phyloP scores from a whole-genome alignment of 2,329 filamentous ascomycete species.

The Botryotinia narcissicola region DNA sequence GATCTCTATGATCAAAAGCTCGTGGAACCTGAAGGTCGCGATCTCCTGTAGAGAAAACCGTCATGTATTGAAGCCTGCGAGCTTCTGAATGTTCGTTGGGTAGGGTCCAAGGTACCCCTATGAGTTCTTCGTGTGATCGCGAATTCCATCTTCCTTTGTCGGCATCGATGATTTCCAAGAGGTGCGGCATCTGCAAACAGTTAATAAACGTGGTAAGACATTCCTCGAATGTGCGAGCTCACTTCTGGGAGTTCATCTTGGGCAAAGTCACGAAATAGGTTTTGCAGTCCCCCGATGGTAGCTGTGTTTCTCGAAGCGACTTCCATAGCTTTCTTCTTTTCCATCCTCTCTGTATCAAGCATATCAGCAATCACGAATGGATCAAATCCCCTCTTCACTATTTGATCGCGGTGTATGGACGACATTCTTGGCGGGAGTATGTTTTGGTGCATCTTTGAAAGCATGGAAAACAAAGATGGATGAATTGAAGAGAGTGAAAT shows the following conservation, averaged over 20 bases:
- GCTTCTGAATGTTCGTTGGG: constrained; percentile 36
- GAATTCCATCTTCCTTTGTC: not conserved
- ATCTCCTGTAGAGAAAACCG: constrained; percentile 32
- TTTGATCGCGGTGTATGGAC: not conserved
- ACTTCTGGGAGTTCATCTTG: constrained; percentile 19
- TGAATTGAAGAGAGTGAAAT: not conserved
- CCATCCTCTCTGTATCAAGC: constrained; percentile 5
- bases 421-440: not conserved
- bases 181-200: constrained; percentile 12
- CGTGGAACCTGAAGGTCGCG: constrained; percentile 32
- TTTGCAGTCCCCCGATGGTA: constrained; percentile 9
- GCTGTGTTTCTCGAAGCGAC: not conserved
- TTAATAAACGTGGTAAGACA: constrained; percentile 6
- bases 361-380: constrained; percentile 1
- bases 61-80: constrained; percentile 37
- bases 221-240: constrained; percentile 8
- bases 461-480: not conserved
- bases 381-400: not conserved
- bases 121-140: constrained; percentile 23
- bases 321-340: constrained; percentile 15
- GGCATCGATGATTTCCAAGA: constrained; percentile 16
- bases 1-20: constrained; percentile 35
- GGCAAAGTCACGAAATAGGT: constrained; percentile 5
- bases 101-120: constrained; percentile 31
- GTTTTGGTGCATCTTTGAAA: not conserved